phyloP scores from a whole-genome alignment of 2,329 filamentous ascomycete species.

The Ophiostoma novo-ulmi region DNA sequence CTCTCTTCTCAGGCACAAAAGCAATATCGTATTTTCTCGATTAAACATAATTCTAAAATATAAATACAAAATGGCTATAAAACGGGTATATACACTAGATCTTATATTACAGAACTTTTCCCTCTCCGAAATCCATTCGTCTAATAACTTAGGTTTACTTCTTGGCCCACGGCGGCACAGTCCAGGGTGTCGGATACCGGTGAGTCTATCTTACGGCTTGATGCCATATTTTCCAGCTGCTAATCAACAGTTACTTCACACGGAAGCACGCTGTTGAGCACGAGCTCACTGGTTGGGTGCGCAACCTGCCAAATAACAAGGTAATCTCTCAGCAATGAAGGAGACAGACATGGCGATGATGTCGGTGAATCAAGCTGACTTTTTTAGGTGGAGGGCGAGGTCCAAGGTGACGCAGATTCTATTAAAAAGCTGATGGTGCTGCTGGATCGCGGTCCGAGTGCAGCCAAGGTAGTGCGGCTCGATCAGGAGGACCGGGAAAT shows the following conservation, averaged over 20 bases:
- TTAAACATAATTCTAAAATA: background rate
- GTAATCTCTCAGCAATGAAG: slow-evolving; percentile 32
- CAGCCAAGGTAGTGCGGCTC: slow-evolving; percentile 68
- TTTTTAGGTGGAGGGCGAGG: slow-evolving; percentile 78
- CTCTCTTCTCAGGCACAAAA: background rate
- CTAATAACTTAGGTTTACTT: slow-evolving; percentile 50
- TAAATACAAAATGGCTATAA: slow-evolving; percentile 24
- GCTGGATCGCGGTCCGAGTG: slow-evolving; percentile 66
- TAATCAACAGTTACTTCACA: slow-evolving; percentile 47
- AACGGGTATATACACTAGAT: slow-evolving; percentile 26
- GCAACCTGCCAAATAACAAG: slow-evolving; percentile 54
- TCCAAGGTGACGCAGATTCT: slow-evolving; percentile 64
- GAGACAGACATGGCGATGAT: background rate
- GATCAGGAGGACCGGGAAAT: slow-evolving; percentile 62
- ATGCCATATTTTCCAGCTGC: no score
- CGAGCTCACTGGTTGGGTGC: slow-evolving; percentile 56
- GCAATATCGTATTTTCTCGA: background rate
- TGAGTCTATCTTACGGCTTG: slow-evolving; percentile 28
- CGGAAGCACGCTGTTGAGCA: slow-evolving; percentile 47
- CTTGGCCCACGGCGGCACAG: slow-evolving; percentile 57
- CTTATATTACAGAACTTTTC: background rate
- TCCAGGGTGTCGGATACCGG: slow-evolving; percentile 62
- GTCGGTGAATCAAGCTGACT: background rate
- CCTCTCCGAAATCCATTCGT: background rate
- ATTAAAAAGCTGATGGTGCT: slow-evolving; percentile 68